Conservation (phyloP, 225 moss, liverwort and hornwort genomes). For the Physcomitrium patens region DNA sequence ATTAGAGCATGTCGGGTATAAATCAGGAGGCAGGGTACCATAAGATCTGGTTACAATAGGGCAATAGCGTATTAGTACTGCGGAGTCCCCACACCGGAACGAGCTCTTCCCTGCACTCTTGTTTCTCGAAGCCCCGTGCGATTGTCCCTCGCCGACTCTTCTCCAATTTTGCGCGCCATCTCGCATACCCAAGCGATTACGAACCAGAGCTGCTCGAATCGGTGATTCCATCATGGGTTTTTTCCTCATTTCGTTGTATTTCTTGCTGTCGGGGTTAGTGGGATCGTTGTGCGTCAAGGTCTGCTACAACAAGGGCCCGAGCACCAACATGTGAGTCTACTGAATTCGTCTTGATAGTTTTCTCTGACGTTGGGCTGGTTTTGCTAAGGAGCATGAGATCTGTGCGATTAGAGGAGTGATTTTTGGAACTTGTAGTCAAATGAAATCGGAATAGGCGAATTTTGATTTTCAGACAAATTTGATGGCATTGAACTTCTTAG, state of each 20-base stretch:
- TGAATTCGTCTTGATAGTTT: background rate
- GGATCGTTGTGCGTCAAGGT: slow-evolving; percentile 55
- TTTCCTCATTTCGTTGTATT: slow-evolving; percentile 56
- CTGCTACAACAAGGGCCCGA: slow-evolving; percentile 70
- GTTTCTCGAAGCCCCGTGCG: too few species aligned
- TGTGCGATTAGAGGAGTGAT: background rate
- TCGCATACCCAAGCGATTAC: background rate
- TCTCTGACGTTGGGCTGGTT: background rate
- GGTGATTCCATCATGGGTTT: slow-evolving; percentile 56
- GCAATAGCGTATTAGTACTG: too few species aligned
- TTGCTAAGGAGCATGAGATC: background rate
- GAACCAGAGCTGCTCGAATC: background rate
- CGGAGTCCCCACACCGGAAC: too few species aligned
- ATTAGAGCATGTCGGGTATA: too few species aligned
- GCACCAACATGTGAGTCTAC: slow-evolving; percentile 69
- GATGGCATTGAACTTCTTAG: background rate
- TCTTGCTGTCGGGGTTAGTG: slow-evolving; percentile 53
- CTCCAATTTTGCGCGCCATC: too few species aligned
- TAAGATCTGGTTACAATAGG: too few species aligned
- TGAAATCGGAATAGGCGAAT: background rate
- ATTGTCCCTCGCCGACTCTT: too few species aligned
- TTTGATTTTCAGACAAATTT: background rate
- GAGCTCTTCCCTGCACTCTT: too few species aligned
- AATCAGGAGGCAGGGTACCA: too few species aligned
- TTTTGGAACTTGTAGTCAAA: slow-evolving; percentile 1